Evolutionary conservation across 1,284 basidiomycete species (phyloP), one percentile per base, ranked within the genome.

Genomic region (Neonothopanus nambi): DNA sequence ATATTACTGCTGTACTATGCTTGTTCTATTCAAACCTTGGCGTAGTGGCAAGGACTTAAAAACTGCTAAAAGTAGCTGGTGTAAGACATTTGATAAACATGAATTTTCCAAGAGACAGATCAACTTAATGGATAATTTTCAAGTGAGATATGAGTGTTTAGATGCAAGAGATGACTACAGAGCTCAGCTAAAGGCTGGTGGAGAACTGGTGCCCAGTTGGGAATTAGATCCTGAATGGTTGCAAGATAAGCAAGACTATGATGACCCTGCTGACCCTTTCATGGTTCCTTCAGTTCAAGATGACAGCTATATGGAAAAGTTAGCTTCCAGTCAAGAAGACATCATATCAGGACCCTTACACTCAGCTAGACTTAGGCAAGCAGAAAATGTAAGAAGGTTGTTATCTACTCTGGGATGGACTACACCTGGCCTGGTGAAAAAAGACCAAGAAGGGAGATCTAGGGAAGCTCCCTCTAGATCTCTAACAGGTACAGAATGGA

Each of bases 291-390:
- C 18, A 20, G 24, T 5, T 4, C 12, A 15, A 17, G 18, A 3
- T 28, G 26, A 28, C n/a, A n/a, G n/a, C n/a, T n/a, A n/a, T n/a
- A n/a, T n/a, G n/a, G n/a, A n/a, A n/a, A n/a, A n/a, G n/a, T n/a
- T n/a, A n/a, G n/a, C n/a, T n/a, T n/a, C n/a, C n/a, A n/a, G n/a
- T n/a, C n/a, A n/a, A n/a, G n/a, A n/a, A n/a, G n/a, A n/a, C n/a
- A n/a, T n/a, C n/a, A n/a, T n/a, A n/a, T 11, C 11, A 5, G 11
- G 51, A 40, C 67, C 67, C 53, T 63, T 66, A 36, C 66, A n/a
- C n/a, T n/a, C n/a, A n/a, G n/a, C 26, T 28, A 5, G 11, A 28
- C 5, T 28, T 11, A 28, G 11, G 11, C 26, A n/a, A n/a, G n/a
- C n/a, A 28, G 26, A 28, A 28, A 28, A 28, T 28, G 26, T 28